Base-by-base conservation (phyloP, 148 eudicot genomes). In the Polygonum aviculare region DNA sequence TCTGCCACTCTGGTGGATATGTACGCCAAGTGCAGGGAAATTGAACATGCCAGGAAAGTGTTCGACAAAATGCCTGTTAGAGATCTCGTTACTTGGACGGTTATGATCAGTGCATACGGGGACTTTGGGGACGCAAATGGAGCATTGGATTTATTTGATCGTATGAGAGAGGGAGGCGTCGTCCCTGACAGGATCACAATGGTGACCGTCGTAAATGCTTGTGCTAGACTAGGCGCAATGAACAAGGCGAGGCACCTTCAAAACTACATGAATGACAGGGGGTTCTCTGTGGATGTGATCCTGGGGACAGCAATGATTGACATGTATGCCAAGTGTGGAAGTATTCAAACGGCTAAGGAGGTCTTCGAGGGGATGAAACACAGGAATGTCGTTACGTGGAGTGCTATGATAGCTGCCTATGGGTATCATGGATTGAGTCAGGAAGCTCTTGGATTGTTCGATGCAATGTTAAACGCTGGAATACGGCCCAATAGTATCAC, bases 231-330 rank as follows among this genome's bases (percentile, higher is more conserved):
- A 77, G 63, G 77, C 62, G 69, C 74, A 63, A 78, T 77, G 83
- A 67, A 81, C 78, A 78, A 76, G 78, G 74, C 78, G 54, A 74
- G 72, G 38, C 74, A 77, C 65, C 41, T 80, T 1, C 57, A 77
- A 12, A 81, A 73, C 67, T 79, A 74, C 35, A 63, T 77, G 74
- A 91, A 91, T 80, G 81, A 75, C 94, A 2, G 88, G 90, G 77
- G 89, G 93, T 75, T 82, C 65, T 79, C 87, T 9, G 86, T 87
- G 50, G 78, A 87, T 5, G 86, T 81, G 21, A 84, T 92, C 21
- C 83, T 87, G 63, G 81, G 72, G 76, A 92, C 97, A 74, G 91
- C 94, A 77, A 78, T 92, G 67, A 78, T 90, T 41, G 97, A 92
- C 76, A 88, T 92, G 95, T 81, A 78, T 69, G 70, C 83, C 3